Evolutionary conservation across 179 eudicot genomes (phyloP).

Genomic region (Carnegiea gigantea): DNA sequence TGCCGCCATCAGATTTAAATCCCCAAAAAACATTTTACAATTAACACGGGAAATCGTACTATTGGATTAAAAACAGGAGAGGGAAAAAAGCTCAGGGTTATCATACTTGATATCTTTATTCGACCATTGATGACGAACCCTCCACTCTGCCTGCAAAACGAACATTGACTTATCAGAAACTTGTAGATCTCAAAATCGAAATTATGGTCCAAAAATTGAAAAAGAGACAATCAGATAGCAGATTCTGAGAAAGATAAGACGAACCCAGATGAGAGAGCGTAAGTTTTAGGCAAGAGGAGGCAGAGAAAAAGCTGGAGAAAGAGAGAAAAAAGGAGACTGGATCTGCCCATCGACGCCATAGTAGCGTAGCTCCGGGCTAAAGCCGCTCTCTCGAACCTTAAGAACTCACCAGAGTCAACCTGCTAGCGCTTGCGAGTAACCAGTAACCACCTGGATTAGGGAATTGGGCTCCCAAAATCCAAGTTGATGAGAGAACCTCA

Average conservation of each 20-base stretch:
- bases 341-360: conserved; percentile 39
- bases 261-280: conserved; percentile 37
- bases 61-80: not conserved
- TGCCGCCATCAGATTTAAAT: not conserved
- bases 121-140: conserved; percentile 73
- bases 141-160: conserved; percentile 49
- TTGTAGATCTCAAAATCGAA: conserved; percentile 20
- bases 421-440: too few species aligned
- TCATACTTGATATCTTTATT: conserved; percentile 65
- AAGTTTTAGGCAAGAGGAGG: conserved; percentile 24
- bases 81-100: not conserved
- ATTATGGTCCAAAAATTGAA: not conserved
- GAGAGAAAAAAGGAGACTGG: conserved; percentile 19
- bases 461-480: too few species aligned
- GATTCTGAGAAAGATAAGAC: not conserved
- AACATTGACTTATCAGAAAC: not conserved
- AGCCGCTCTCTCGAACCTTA: too few species aligned
- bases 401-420: too few species aligned
- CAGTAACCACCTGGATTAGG: too few species aligned
- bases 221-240: not conserved
- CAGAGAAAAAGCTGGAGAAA: conserved; percentile 24
- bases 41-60: not conserved
- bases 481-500: too few species aligned
- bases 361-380: not conserved
- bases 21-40: conserved; percentile 3